Evolutionary conservation across 2,329 filamentous ascomycete species (phyloP), one percentile per base, ranked within the genome.

Genomic region (Chlorencoelia australis): DNA sequence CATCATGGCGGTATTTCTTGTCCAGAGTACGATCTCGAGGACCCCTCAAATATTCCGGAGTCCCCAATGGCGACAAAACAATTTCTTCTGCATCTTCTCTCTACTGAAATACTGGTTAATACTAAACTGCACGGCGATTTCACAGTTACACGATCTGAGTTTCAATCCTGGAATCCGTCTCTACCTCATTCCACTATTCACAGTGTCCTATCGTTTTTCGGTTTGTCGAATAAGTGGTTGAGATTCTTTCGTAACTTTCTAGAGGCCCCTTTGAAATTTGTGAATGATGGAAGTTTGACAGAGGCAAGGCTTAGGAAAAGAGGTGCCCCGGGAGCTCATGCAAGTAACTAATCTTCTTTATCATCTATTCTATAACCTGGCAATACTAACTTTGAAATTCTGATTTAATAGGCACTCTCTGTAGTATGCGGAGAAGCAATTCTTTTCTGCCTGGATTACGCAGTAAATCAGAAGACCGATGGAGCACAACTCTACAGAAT

Each of bases 371-470:
- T n/a, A n/a, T n/a, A n/a, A n/a, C n/a, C n/a, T n/a, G n/a, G n/a
- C n/a, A n/a, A n/a, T n/a, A n/a, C n/a, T n/a, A n/a, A n/a, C n/a
- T n/a, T n/a, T n/a, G n/a, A n/a, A n/a, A n/a, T n/a, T n/a, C n/a
- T n/a, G n/a, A n/a, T n/a, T n/a, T n/a, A n/a, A n/a, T n/a, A n/a
- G n/a, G n/a, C n/a, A 0, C 59, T 82, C 2, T 75, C 71, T 15
- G 68, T 75, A 21, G 59, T 73, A 7, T 68, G 80, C 36, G 70
- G 73, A 0, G 79, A 82, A 50, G 57, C 64, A 0, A 59, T 77
- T 0, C 57, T 82, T 0, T 82, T 82, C 48, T 75, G 71, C 41
- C 67, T 82, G 46, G 79, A 82, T 49, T 75, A 74, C 48, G 65
- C 75, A 0, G 67, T 82, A 28, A 82, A 80, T 42, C 67, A 73